phyloP scores from a whole-genome alignment of 495 filamentous ascomycete genomes.

The Podospora sp. region DNA sequence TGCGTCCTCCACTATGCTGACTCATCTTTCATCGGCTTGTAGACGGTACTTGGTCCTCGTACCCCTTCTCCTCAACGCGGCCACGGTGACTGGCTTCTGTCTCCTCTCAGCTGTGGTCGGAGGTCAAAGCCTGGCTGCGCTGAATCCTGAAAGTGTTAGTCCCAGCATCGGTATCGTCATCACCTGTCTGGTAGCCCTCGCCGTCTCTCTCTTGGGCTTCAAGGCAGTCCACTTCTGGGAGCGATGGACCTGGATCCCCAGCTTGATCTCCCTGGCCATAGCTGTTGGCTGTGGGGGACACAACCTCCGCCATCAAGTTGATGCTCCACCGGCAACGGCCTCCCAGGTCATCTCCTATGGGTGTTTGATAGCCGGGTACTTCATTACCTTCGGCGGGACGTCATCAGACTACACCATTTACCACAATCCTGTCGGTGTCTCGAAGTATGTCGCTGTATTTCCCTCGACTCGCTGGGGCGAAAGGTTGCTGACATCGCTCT shows the following conservation, averaged over 20 bases:
- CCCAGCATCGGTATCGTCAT: constrained; percentile 56
- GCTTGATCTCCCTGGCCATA: constrained; percentile 52
- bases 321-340: constrained; percentile 28
- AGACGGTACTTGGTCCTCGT: constrained; percentile 43
- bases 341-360: constrained; percentile 37
- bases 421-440: constrained; percentile 38
- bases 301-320: constrained; percentile 42
- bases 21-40: neutral
- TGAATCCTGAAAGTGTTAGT: constrained; percentile 49
- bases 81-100: constrained; percentile 48
- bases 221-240: constrained; percentile 55
- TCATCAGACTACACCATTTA: constrained; percentile 49
- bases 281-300: constrained; percentile 53
- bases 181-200: constrained; percentile 50
- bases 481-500: neutral
- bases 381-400: constrained; percentile 48
- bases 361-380: constrained; percentile 46
- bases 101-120: constrained; percentile 45
- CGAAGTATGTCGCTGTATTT: constrained; percentile 34
- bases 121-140: constrained; percentile 48
- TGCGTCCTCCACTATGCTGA: neutral
- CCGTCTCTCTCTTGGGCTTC: constrained; percentile 55
- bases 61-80: constrained; percentile 45
- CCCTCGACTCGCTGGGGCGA: neutral
- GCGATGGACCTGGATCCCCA: constrained; percentile 60